Conservation (phyloP, 768 basidiomycete species). For the Symmetrospora coprosmae region DNA sequence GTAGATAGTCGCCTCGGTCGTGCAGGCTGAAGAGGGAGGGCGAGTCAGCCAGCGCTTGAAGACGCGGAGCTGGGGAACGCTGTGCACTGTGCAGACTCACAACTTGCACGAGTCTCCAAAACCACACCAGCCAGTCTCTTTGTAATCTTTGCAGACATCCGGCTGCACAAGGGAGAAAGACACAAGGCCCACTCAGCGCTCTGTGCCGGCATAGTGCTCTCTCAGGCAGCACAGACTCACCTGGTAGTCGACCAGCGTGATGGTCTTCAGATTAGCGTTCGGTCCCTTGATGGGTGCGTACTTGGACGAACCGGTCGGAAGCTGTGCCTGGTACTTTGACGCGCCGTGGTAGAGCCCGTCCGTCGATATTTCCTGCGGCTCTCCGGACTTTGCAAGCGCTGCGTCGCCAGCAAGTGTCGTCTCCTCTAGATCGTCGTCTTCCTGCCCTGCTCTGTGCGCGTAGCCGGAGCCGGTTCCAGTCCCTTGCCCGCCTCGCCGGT, state of each 20-base stretch:
- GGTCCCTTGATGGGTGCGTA: slow-evolving; percentile 18
- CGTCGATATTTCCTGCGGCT: not conserved
- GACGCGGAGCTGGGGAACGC: not conserved
- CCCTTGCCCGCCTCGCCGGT: not conserved
- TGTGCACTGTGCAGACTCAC: not conserved
- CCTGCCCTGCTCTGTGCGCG: no score
- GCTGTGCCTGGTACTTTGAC: not conserved
- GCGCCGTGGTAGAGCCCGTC: slow-evolving; percentile 6
- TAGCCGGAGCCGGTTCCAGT: no score
- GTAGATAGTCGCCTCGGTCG: slow-evolving; percentile 80
- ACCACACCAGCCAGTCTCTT: slow-evolving; percentile 98
- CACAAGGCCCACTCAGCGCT: no score
- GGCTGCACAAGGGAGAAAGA: no score
- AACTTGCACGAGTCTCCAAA: slow-evolving; percentile 94
- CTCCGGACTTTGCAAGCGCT: slow-evolving; percentile 8
- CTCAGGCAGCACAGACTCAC: slow-evolving; percentile 1
- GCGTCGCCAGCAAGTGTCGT: slow-evolving; percentile 10
- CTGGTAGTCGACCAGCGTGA: slow-evolving; percentile 16
- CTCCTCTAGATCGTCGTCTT: slow-evolving; percentile 1
- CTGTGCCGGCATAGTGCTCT: no score
- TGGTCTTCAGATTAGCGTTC: not conserved
- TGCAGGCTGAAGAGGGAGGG: no score
- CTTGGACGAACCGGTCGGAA: not conserved
- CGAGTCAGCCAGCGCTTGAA: not conserved
- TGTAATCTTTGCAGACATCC: slow-evolving; percentile 98